Evolutionary conservation across 2,329 filamentous ascomycete species (phyloP).

Genomic region (Fusarium armeniacum): DNA sequence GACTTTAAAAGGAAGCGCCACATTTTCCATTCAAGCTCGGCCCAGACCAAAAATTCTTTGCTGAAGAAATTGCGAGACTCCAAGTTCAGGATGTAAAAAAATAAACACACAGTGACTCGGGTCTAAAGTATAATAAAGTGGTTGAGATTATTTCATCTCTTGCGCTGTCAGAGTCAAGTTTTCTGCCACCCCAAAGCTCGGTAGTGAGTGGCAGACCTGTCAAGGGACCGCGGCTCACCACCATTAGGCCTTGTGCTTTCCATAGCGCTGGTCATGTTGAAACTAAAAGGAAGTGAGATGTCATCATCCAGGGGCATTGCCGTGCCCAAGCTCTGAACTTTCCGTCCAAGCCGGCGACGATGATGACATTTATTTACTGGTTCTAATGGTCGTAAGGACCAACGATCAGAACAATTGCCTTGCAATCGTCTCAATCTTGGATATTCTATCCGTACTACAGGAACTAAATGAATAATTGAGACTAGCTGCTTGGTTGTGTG

Average conservation of each 20-base stretch:
- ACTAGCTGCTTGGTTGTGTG: constrained; percentile 4
- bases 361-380: constrained; percentile 30
- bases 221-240: constrained; percentile 30
- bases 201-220: constrained; percentile 14
- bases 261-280: constrained; percentile 27
- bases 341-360: constrained; percentile 36
- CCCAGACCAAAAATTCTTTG: constrained; percentile 26
- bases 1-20: constrained; percentile 29
- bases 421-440: constrained; percentile 11
- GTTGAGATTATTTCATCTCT: background rate
- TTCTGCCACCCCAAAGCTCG: constrained; percentile 1
- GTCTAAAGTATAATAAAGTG: too few relatives aligned
- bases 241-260: constrained; percentile 25
- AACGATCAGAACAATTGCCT: background rate
- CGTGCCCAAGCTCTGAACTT: constrained; percentile 32
- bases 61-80: background rate
- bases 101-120: background rate
- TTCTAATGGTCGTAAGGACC: background rate
- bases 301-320: constrained; percentile 44
- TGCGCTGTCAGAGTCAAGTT: background rate
- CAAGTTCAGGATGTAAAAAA: background rate
- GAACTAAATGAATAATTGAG: background rate
- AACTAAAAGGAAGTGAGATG: constrained; percentile 37
- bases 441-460: background rate
- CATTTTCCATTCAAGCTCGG: constrained; percentile 24